These are phyloP conservation scores for Fusarium chaquense DNA, from an alignment of 2,329 filamentous ascomycete species.

Conservation along the genomic window DNA sequence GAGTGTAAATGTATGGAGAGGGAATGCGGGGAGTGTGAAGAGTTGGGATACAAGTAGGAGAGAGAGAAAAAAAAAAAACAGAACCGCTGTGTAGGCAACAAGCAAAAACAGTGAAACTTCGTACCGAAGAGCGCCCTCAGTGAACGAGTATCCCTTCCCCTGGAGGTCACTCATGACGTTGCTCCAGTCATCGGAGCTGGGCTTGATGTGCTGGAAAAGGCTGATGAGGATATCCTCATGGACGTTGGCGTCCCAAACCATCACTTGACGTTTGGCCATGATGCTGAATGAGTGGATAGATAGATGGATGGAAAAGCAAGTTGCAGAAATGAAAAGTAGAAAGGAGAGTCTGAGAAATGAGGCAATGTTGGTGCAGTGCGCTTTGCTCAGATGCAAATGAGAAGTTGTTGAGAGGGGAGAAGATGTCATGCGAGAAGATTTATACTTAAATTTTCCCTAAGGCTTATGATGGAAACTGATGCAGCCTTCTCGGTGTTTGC, in stretches of 20 bases:
- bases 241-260: constrained; percentile 57
- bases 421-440: background rate
- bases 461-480: constrained; percentile 4
- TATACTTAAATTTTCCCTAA: constrained; percentile 1
- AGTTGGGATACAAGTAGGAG: background rate
- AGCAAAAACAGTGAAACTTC: constrained; percentile 13
- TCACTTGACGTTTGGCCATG: constrained; percentile 51
- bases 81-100: background rate
- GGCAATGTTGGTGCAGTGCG: background rate
- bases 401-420: background rate
- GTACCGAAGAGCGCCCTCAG: constrained; percentile 58
- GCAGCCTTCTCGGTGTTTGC: background rate
- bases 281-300: background rate
- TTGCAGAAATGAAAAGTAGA: background rate
- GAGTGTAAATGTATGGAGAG: background rate
- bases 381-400: background rate
- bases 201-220: constrained; percentile 54
- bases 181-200: constrained; percentile 49
- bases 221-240: constrained; percentile 60
- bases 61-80: background rate
- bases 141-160: constrained; percentile 56
- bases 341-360: background rate
- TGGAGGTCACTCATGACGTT: constrained; percentile 55
- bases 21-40: background rate
- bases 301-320: background rate